Conservation (phyloP, 192 early-diverging fungal species). For the Pecoramyces ruminantium region DNA sequence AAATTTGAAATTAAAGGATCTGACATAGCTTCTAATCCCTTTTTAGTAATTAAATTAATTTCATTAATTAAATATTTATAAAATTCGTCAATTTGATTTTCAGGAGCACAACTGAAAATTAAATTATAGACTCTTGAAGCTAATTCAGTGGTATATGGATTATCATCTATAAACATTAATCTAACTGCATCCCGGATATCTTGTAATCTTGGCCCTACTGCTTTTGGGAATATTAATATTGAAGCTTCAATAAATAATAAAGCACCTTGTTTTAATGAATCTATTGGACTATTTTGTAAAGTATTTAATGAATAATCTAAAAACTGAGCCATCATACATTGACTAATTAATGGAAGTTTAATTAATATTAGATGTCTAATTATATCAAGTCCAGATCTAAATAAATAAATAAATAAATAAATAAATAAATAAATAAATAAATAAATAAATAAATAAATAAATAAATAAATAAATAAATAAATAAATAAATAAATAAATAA, state of each 20-base stretch:
- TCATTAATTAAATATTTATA: conserved; percentile 22
- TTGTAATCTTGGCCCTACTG: conserved; percentile 14
- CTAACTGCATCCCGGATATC: conserved; percentile 29
- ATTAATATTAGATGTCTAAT: conserved; percentile 17
- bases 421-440: neutral
- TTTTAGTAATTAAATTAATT: conserved; percentile 16
- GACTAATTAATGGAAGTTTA: conserved; percentile 26
- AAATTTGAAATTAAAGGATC: conserved; percentile 26
- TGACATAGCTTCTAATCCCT: conserved; percentile 10
- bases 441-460: too few relatives aligned
- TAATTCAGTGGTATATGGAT: conserved; percentile 12
- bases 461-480: too few relatives aligned
- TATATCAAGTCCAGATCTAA: conserved; percentile 34
- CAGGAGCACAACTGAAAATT: conserved; percentile 19
- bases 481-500: too few relatives aligned
- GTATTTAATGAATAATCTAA: conserved; percentile 28
- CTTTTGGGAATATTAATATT: conserved; percentile 31
- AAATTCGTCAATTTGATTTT: conserved; percentile 17
- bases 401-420: neutral
- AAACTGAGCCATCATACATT: conserved; percentile 24
- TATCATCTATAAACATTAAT: conserved; percentile 17
- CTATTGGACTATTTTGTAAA: conserved; percentile 24
- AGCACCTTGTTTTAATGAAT: conserved; percentile 23
- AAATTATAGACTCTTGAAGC: conserved; percentile 29
- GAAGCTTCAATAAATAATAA: conserved; percentile 28